These are phyloP conservation scores for Rauvolfia tetraphylla DNA, from an alignment of 257 asterid genomes.

Conservation along the genomic window DNA sequence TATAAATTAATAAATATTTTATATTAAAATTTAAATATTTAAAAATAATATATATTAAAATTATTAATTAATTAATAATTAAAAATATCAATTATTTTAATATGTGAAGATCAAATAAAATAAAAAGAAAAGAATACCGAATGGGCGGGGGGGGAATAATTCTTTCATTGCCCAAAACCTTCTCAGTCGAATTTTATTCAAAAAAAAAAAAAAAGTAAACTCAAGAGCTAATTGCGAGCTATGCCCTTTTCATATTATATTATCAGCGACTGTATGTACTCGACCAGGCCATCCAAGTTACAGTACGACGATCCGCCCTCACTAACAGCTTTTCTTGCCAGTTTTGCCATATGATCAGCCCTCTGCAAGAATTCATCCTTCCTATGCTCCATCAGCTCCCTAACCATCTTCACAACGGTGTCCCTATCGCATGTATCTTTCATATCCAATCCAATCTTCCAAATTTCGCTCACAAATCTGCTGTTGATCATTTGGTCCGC, in stretches of 20 bases:
- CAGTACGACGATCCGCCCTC: constrained; percentile 41
- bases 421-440: constrained; percentile 46
- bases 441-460: constrained; percentile 61
- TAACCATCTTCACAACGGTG: constrained; percentile 34
- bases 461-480: constrained; percentile 49
- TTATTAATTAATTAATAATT: no score
- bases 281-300: constrained; percentile 26
- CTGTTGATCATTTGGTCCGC: constrained; percentile 48
- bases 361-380: constrained; percentile 36
- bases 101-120: no score
- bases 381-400: constrained; percentile 39
- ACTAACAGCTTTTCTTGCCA: constrained; percentile 33
- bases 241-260: neutral
- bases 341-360: constrained; percentile 22
- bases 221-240: neutral
- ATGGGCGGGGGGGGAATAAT: no score
- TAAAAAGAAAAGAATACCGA: no score
- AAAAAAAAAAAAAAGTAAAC: neutral
- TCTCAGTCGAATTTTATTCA: no score
- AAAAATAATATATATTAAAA: no score
- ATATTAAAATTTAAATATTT: no score
- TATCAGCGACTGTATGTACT: neutral
- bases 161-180: no score
- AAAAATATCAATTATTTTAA: no score
- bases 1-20: no score